phyloP scores from a whole-genome alignment of 2,329 filamentous ascomycete species.

The Calycina herbarum region DNA sequence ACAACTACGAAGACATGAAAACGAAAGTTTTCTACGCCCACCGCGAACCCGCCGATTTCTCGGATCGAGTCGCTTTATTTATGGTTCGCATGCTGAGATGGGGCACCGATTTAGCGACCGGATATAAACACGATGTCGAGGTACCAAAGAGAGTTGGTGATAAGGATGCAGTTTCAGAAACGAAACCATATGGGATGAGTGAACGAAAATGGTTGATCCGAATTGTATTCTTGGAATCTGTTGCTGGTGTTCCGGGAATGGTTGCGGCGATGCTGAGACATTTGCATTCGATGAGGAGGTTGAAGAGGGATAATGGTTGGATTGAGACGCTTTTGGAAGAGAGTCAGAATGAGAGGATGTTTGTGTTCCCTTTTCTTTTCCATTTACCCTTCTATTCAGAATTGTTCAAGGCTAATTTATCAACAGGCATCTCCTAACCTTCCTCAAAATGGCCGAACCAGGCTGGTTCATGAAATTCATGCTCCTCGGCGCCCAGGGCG shows the following conservation, averaged over 20 bases:
- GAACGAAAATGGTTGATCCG: slow-evolving; percentile 88
- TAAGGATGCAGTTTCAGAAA: slow-evolving; percentile 45
- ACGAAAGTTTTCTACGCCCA: slow-evolving; percentile 71
- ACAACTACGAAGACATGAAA: slow-evolving; percentile 77
- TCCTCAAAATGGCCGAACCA: slow-evolving; percentile 86
- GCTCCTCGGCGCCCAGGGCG: slow-evolving; percentile 88
- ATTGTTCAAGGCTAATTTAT: neutral
- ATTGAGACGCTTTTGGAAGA: slow-evolving; percentile 86
- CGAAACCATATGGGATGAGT: slow-evolving; percentile 66
- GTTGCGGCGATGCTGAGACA: slow-evolving; percentile 94
- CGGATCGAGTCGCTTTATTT: slow-evolving; percentile 77
- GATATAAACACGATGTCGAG: slow-evolving; percentile 70
- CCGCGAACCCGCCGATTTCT: slow-evolving; percentile 67
- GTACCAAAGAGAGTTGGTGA: slow-evolving; percentile 43
- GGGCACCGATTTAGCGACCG: slow-evolving; percentile 79
- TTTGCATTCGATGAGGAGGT: slow-evolving; percentile 75
- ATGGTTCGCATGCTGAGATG: slow-evolving; percentile 75
- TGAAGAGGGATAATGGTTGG: slow-evolving; percentile 95
- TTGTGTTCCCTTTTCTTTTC: neutral
- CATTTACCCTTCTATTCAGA: neutral
- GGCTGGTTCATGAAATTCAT: slow-evolving; percentile 83
- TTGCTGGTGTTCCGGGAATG: slow-evolving; percentile 96
- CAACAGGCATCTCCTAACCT: slow-evolving; percentile 82
- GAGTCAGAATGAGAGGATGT: slow-evolving; percentile 15
- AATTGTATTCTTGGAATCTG: slow-evolving; percentile 91